Conservation (phyloP, 192 early-diverging fungal species). For the Bifiguratus adelaidae region DNA sequence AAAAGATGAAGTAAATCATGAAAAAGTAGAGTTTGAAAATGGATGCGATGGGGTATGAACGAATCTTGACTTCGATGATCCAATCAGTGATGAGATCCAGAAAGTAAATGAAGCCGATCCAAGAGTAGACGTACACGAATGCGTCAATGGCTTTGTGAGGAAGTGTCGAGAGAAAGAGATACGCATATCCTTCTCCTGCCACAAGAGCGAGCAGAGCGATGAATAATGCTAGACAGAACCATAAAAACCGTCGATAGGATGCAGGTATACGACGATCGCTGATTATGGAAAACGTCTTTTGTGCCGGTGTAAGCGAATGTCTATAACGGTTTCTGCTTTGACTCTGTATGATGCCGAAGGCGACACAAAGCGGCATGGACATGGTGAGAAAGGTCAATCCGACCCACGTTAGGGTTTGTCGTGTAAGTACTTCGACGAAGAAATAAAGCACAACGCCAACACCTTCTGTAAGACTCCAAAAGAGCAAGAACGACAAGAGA, state of each 20-base stretch:
- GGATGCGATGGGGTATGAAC: conserved; percentile 56
- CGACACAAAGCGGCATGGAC: conserved; percentile 54
- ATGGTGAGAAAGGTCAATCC: conserved; percentile 60
- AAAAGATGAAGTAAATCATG: conserved; percentile 76
- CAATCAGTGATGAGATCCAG: conserved; percentile 53
- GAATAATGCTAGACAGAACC: conserved; percentile 64
- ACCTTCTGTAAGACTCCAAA: conserved; percentile 50
- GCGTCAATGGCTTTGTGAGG: conserved; percentile 50
- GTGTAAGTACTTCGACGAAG: conserved; percentile 38
- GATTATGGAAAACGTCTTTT: conserved; percentile 42
- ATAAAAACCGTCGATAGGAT: conserved; percentile 63
- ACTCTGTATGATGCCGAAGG: conserved; percentile 42
- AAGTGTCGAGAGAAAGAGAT: conserved; percentile 40
- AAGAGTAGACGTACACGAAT: conserved; percentile 62
- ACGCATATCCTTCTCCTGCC: conserved; percentile 59
- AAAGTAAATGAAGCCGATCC: conserved; percentile 61
- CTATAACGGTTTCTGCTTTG: conserved; percentile 34
- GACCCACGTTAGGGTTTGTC: conserved; percentile 53
- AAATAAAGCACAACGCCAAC: conserved; percentile 47
- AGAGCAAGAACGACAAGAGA: conserved; percentile 46
- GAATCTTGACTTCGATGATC: conserved; percentile 48
- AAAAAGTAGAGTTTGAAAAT: conserved; percentile 69
- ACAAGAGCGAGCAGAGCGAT: conserved; percentile 55
- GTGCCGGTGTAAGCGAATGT: conserved; percentile 31
- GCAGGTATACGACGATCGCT: conserved; percentile 46